Evolutionary conservation across 345 rosid species (phyloP).

Genomic region (Murraya paniculata): DNA sequence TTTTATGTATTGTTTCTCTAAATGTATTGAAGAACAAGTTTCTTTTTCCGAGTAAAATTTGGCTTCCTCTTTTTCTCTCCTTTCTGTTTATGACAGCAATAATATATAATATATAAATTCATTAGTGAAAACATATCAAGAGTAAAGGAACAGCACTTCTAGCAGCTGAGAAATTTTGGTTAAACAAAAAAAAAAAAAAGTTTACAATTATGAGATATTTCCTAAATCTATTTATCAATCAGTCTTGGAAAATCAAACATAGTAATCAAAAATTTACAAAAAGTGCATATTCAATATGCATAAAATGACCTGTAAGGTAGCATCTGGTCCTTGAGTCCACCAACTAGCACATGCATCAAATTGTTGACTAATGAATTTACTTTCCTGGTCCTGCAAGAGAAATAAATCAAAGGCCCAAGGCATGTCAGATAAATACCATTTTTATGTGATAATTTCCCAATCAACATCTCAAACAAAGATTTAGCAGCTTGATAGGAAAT

Average conservation of each 20-base stretch:
- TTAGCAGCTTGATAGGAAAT: neutral
- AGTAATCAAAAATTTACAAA: neutral
- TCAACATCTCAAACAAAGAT: neutral
- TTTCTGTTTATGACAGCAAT: neutral
- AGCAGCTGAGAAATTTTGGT: neutral
- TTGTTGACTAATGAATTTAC: slow-evolving; percentile 54
- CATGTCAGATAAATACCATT: neutral
- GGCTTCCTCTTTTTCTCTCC: neutral
- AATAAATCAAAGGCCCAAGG: neutral
- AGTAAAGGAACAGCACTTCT: neutral
- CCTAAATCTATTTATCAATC: neutral
- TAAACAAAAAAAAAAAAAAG: neutral
- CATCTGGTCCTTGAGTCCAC: slow-evolving; percentile 99
- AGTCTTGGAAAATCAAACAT: neutral
- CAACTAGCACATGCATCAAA: slow-evolving; percentile 99
- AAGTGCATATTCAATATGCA: slow-evolving; percentile 5
- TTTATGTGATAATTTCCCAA: slow-evolving; percentile 1
- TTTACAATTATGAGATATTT: neutral
- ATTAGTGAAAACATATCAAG: neutral
- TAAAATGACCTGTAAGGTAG: slow-evolving; percentile 75
- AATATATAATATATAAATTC: neutral
- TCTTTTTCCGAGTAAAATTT: neutral
- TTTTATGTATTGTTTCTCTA: neutral
- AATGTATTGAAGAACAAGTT: neutral
- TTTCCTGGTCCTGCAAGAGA: slow-evolving; percentile 36